Base-by-base conservation (phyloP, 768 basidiomycete species). In the Amanita subjunquillea region DNA sequence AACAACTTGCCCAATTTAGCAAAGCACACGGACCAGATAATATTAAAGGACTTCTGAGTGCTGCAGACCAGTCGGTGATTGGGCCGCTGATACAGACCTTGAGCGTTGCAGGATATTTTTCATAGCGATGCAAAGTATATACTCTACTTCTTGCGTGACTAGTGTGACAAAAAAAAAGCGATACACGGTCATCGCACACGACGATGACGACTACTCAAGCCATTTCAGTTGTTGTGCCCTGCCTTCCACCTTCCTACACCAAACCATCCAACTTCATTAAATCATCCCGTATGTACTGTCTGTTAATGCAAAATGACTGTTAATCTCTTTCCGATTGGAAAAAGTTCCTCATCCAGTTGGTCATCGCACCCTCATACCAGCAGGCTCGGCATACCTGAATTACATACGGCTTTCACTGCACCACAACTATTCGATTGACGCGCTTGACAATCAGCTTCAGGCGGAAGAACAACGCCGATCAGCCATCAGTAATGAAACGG, bases 361-460 rank as follows among this genome's bases (percentile, higher is more conserved):
- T 22, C 70, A 73, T 55, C 70, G 74, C 29, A 62, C 63, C 5
- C 68, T 97, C 43, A 79, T 95, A 49, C 88, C 93, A 23, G 89
- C 86, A 29, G 96, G 96, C 27, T 80, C 85, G 22, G 91, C 91
- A 3, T 96, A 88, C 69, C 77, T 93, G 51, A 83, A 82, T 38
- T 83, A 93, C 56, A 82, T 91, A 25, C 82, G 82, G 49, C 79
- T 95, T 41, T 73, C 83, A 2, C 66, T 88, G 13, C 73, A 89
- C 58, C 77, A 93, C 59, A 76, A 83, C 50, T 77, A 89, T 56
- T 79, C 91, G 1, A 94, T 96, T 64, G 83, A 83, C 47, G 82
- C 90, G 50, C 78, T 93, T 59, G 93, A 97, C 70, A 76, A 76
- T 60, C 75, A 78, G 62, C 66, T 79, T 44, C 66, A 66, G 4